These are phyloP conservation scores for Globisporangium parvum DNA, from an alignment of 352 stramenopile species.

Conservation along the genomic window DNA sequence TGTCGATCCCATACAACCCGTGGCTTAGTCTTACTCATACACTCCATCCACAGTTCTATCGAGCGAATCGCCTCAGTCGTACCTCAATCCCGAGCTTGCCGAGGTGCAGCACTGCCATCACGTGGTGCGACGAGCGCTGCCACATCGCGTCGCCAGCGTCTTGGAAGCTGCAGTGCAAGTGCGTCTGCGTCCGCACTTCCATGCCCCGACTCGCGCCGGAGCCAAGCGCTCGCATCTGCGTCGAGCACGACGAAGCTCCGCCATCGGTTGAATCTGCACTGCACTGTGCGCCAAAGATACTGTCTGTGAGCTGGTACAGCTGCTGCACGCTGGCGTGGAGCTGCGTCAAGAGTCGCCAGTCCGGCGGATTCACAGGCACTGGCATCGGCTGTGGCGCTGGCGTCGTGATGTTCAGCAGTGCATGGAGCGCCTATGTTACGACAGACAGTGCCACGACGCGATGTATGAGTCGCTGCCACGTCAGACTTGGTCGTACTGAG, in stretches of 20 bases:
- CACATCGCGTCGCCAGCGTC: slow-evolving; percentile 5
- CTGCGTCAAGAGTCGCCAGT: background rate
- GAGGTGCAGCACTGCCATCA: too few relatives aligned
- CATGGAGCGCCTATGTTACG: too few relatives aligned
- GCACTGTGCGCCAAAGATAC: background rate
- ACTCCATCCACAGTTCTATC: background rate
- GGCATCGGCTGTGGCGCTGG: background rate
- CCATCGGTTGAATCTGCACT: background rate
- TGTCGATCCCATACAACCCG: background rate
- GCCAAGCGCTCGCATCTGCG: background rate
- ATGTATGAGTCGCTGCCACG: too few relatives aligned
- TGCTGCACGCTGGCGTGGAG: slow-evolving; percentile 2
- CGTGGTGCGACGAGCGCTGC: slow-evolving; percentile 6
- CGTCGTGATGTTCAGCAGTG: too few relatives aligned
- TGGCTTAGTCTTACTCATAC: background rate
- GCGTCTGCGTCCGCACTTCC: background rate
- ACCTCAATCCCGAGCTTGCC: slow-evolving; percentile 1
- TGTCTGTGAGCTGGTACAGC: background rate
- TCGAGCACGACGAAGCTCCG: background rate
- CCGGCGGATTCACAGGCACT: background rate
- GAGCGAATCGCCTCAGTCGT: too few relatives aligned
- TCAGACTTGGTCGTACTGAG: too few relatives aligned
- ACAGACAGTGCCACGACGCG: too few relatives aligned
- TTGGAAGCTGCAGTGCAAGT: slow-evolving; percentile 5
- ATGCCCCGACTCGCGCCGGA: background rate